These are phyloP conservation scores for Lentithecium fluviatile DNA, from an alignment of 495 filamentous ascomycete genomes.

Conservation along the genomic window DNA sequence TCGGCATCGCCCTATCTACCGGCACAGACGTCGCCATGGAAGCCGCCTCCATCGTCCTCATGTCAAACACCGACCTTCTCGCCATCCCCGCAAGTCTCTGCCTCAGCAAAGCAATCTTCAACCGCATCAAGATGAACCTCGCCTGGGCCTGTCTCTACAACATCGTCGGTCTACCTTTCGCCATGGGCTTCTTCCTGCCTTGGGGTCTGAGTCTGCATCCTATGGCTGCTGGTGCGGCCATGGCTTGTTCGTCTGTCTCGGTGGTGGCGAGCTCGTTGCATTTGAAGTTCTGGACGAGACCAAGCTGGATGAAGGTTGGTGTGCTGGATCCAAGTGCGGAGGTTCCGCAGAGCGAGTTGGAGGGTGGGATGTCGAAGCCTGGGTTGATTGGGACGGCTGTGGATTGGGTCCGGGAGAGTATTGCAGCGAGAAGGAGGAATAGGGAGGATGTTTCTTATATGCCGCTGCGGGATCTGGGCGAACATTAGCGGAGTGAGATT, in stretches of 20 bases:
- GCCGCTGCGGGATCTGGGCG: conserved; percentile 53
- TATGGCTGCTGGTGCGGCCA: conserved; percentile 91
- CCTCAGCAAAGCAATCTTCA: conserved; percentile 82
- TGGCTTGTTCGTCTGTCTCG: conserved; percentile 86
- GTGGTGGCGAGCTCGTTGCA: conserved; percentile 82
- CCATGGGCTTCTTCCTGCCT: conserved; percentile 92
- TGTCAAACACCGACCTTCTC: conserved; percentile 88
- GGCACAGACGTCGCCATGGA: conserved; percentile 99
- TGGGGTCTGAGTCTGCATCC: conserved; percentile 85
- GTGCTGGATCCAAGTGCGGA: conserved; percentile 50
- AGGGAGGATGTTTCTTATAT: conserved; percentile 59
- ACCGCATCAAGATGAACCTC: conserved; percentile 89
- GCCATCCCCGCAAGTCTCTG: conserved; percentile 83
- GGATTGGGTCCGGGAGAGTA: conserved; percentile 26
- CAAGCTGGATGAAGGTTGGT: conserved; percentile 82
- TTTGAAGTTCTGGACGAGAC: conserved; percentile 83
- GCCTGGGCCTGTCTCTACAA: conserved; percentile 93
- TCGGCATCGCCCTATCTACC: conserved; percentile 87
- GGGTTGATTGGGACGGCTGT: conserved; percentile 14
- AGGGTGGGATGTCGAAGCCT: conserved; percentile 1
- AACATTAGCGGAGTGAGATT: conserved; percentile 25
- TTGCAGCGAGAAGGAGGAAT: conserved; percentile 25
- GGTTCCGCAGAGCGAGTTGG: conserved; percentile 42
- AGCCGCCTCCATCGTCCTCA: conserved; percentile 92
- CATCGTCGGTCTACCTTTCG: conserved; percentile 85